These are phyloP conservation scores for Penicillium dipodomyicola DNA, from an alignment of 495 filamentous ascomycete species.

Conservation along the genomic window DNA sequence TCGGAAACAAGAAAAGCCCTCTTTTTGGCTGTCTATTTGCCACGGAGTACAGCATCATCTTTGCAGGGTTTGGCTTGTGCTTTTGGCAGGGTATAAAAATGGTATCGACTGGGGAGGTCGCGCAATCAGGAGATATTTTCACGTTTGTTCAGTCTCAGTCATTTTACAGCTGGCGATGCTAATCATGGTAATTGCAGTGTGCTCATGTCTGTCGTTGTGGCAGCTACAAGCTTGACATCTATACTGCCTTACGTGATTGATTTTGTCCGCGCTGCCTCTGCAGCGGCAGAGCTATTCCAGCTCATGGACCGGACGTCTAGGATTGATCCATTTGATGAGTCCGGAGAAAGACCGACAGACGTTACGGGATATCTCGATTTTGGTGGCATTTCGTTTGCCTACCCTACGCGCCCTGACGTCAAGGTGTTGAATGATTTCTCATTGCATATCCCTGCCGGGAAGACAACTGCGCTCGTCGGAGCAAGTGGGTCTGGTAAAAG, in stretches of 20 bases:
- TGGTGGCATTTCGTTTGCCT: constrained; percentile 48
- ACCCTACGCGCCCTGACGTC: constrained; percentile 53
- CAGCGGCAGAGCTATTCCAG: constrained; percentile 37
- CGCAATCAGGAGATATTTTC: constrained; percentile 29
- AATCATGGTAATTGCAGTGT: constrained; percentile 5
- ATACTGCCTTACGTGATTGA: constrained; percentile 27
- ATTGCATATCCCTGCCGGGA: constrained; percentile 41
- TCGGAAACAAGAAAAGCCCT: constrained; percentile 60
- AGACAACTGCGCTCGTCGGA: constrained; percentile 56
- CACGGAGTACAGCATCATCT: constrained; percentile 67
- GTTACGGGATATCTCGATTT: constrained; percentile 36
- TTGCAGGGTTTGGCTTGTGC: constrained; percentile 68
- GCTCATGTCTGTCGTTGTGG: constrained; percentile 16
- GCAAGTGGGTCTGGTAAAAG: constrained; percentile 79
- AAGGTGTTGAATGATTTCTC: constrained; percentile 49
- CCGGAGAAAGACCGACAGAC: constrained; percentile 19
- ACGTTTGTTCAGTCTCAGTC: constrained; percentile 28
- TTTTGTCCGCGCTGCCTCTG: constrained; percentile 35
- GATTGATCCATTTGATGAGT: constrained; percentile 28
- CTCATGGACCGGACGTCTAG: constrained; percentile 34
- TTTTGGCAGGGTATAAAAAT: constrained; percentile 82
- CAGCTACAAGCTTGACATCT: constrained; percentile 18
- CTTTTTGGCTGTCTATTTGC: constrained; percentile 64
- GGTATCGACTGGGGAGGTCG: constrained; percentile 56
- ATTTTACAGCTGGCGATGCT: not conserved